Evolutionary conservation across 805 yeast genomes (phyloP).

Genomic region (Pichia deserticola): DNA sequence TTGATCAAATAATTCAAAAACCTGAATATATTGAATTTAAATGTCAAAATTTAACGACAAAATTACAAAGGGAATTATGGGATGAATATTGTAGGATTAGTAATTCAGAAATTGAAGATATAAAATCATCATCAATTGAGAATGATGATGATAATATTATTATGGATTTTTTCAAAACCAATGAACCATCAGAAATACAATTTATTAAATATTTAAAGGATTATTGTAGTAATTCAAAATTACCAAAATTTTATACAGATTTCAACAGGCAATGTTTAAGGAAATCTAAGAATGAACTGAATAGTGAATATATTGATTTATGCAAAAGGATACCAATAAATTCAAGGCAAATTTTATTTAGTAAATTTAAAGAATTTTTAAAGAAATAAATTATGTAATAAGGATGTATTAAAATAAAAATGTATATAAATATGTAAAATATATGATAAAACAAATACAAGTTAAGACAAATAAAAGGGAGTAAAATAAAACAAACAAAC

Average conservation of each 20-base stretch:
- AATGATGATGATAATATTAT: not conserved
- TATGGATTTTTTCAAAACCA: not conserved
- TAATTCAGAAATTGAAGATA: not conserved
- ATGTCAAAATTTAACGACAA: constrained; percentile 11
- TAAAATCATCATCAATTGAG: not conserved
- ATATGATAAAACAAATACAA: not conserved
- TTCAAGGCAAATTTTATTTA: not conserved
- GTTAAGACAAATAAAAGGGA: not conserved
- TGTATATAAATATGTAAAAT: not conserved
- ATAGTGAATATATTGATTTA: not conserved
- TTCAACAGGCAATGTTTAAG: constrained; percentile 2
- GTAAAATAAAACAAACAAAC: too few species aligned
- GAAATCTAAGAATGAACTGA: not conserved
- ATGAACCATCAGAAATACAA: constrained; percentile 7
- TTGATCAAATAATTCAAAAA: constrained; percentile 13
- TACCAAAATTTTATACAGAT: constrained; percentile 22
- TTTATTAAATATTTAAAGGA: constrained; percentile 7
- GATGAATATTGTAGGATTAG: constrained; percentile 8
- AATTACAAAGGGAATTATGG: constrained; percentile 11
- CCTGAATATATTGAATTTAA: constrained; percentile 16
- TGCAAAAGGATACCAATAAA: not conserved
- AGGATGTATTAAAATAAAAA: not conserved
- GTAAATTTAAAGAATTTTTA: not conserved
- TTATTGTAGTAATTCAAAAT: not conserved
- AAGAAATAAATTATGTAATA: not conserved